phyloP scores from a whole-genome alignment of 805 yeast genomes.

The Candida nanaspora region DNA sequence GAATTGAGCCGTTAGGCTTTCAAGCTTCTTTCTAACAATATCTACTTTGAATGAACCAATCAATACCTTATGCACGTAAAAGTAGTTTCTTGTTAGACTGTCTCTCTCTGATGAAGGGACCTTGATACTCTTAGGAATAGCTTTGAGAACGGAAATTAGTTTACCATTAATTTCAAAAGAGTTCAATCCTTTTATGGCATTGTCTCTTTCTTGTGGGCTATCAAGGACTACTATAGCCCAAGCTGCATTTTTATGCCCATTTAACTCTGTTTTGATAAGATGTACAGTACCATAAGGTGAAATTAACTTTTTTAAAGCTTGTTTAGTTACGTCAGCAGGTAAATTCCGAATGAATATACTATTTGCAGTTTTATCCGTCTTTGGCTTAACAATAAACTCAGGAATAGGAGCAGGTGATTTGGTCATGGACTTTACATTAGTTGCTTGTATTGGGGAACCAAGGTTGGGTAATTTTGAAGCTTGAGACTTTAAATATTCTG shows the following conservation, averaged over 20 bases:
- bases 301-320: slow-evolving; percentile 16
- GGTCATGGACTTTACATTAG: too few species aligned
- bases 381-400: not conserved
- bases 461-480: too few species aligned
- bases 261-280: slow-evolving; percentile 18
- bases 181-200: slow-evolving; percentile 19
- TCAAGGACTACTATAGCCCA: slow-evolving; percentile 27
- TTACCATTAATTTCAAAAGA: slow-evolving; percentile 21
- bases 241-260: slow-evolving; percentile 20
- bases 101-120: not conserved
- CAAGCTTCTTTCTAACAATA: not conserved
- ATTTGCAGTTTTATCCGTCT: slow-evolving; percentile 16
- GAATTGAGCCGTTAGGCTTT: not conserved
- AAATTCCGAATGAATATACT: slow-evolving; percentile 25
- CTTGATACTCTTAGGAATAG: slow-evolving; percentile 26
- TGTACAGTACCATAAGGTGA: slow-evolving; percentile 25
- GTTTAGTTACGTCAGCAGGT: slow-evolving; percentile 20
- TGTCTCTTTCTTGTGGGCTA: slow-evolving; percentile 18
- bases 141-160: slow-evolving; percentile 23
- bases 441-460: too few species aligned
- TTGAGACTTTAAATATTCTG: too few species aligned
- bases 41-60: not conserved
- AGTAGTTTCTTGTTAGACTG: slow-evolving; percentile 2
- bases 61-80: not conserved
- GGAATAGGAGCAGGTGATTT: not conserved